Percentiles rank a stretch among this genome's conserved stretches.
Evolutionary conservation across 345 rosid species (phyloP).

Genomic region (Melaleuca alternifolia): DNA sequence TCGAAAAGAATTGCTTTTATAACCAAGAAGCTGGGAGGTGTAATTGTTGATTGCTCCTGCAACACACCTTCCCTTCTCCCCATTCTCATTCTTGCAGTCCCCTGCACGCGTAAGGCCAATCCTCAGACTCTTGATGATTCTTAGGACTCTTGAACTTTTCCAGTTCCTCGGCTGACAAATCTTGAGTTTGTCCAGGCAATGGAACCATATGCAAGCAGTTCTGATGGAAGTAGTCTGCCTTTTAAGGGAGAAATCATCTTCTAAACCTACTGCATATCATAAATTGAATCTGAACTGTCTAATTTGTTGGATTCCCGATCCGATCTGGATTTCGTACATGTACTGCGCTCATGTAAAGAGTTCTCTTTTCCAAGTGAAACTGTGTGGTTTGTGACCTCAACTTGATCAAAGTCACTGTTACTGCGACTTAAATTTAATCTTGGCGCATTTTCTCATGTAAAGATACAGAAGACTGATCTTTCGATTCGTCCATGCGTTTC

Average conservation of each 20-base stretch:
- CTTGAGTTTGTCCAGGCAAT: not conserved
- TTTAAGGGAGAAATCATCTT: not conserved
- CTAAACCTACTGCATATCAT: too few relatives aligned
- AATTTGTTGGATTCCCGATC: not conserved
- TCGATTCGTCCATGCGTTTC: not conserved
- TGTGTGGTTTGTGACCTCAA: not conserved
- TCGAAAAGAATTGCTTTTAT: constrained; percentile 22
- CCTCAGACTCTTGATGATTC: not conserved
- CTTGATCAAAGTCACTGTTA: not conserved
- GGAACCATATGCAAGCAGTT: not conserved
- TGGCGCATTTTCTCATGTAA: not conserved
- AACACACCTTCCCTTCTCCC: constrained; percentile 57
- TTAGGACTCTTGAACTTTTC: not conserved
- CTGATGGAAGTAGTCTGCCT: not conserved
- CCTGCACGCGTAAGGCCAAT: constrained; percentile 19
- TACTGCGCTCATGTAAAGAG: not conserved
- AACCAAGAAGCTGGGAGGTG: constrained; percentile 77
- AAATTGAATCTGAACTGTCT: not conserved
- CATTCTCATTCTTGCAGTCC: constrained; percentile 77
- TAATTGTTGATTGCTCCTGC: constrained; percentile 87
- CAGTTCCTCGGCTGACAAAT: not conserved
- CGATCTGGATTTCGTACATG: not conserved
- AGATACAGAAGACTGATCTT: not conserved
- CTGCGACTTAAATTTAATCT: not conserved
- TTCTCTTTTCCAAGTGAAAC: not conserved